A percentile compares a stretch with the other conserved stretches of the same genome.
phyloP scores from a whole-genome alignment of 2,329 filamentous ascomycete species.

The Pestalotiopsis sp. region DNA sequence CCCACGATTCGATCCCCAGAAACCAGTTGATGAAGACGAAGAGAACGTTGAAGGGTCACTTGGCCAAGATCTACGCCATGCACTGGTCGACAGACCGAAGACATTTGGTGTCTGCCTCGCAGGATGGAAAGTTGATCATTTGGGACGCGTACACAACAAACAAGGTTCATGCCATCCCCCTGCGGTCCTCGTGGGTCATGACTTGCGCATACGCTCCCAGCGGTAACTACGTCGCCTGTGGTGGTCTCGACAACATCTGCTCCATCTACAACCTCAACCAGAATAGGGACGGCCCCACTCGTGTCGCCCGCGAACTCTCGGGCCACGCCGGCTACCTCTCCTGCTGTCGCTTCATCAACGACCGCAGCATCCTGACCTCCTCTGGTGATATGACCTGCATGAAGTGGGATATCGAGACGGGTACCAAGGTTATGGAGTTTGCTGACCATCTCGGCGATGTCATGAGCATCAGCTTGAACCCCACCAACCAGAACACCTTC shows the following conservation, averaged over 20 bases:
- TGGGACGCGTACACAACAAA: constrained; percentile 99
- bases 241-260: constrained; percentile 98
- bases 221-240: constrained; percentile 97
- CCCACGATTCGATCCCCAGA: constrained; percentile 88
- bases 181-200: constrained; percentile 99
- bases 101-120: constrained; percentile 95
- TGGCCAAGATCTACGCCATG: constrained; percentile 99
- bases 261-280: constrained; percentile 99
- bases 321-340: constrained; percentile 97
- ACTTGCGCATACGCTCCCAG: constrained; percentile 98
- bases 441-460: constrained; percentile 98
- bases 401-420: constrained; percentile 99
- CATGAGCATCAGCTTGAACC: constrained; percentile 99
- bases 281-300: constrained; percentile 90
- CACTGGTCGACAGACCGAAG: constrained; percentile 99
- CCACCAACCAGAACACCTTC: constrained; percentile 98
- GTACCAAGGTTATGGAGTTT: constrained; percentile 95
- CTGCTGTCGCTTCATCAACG: constrained; percentile 98
- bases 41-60: constrained; percentile 93
- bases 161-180: constrained; percentile 97
- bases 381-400: constrained; percentile 99
- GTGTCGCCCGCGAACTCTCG: constrained; percentile 92
- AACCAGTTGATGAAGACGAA: constrained; percentile 96
- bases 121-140: constrained; percentile 99
- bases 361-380: constrained; percentile 94